Evolutionary conservation across 1,139 yeast species (phyloP).

Genomic region (Suhomyces guaymorum): DNA sequence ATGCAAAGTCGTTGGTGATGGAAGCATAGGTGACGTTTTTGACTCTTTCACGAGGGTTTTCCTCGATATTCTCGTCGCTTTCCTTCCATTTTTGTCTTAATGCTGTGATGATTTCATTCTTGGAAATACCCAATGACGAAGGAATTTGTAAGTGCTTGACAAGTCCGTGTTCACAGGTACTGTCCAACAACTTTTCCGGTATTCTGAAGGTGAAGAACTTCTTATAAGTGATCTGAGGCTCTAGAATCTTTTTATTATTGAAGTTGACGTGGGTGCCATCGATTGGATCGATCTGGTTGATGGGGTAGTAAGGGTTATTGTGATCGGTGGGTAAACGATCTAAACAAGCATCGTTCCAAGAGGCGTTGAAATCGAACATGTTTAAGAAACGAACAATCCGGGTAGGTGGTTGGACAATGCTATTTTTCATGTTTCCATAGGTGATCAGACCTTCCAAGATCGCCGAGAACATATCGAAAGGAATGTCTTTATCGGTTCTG

Average conservation of each 20-base stretch:
- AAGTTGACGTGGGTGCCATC: conserved; percentile 34
- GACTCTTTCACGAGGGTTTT: conserved; percentile 6
- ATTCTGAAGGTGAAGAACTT: conserved; percentile 42
- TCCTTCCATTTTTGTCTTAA: conserved; percentile 33
- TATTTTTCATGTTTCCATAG: conserved; percentile 23
- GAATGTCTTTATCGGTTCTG: conserved; percentile 28
- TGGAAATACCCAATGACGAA: conserved; percentile 37
- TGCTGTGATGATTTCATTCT: conserved; percentile 28
- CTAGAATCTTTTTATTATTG: conserved; percentile 29
- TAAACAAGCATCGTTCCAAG: conserved; percentile 42
- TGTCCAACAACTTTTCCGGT: conserved; percentile 40
- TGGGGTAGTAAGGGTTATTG: conserved; percentile 28
- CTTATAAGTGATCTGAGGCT: conserved; percentile 38
- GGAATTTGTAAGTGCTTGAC: conserved; percentile 40
- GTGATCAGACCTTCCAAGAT: conserved; percentile 38
- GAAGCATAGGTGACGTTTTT: conserved; percentile 22
- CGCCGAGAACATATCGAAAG: conserved; percentile 45
- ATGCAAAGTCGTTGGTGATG: conserved; percentile 33
- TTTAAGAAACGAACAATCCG: conserved; percentile 30
- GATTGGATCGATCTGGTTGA: conserved; percentile 29
- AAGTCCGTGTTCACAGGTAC: conserved; percentile 38
- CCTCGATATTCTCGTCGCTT: conserved; percentile 14
- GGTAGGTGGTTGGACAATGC: conserved; percentile 20
- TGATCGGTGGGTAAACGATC: conserved; percentile 33
- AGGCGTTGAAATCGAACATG: conserved; percentile 46